These are phyloP conservation scores for Agaricus blazei DNA, from an alignment of 768 basidiomycete species.

Conservation along the genomic window DNA sequence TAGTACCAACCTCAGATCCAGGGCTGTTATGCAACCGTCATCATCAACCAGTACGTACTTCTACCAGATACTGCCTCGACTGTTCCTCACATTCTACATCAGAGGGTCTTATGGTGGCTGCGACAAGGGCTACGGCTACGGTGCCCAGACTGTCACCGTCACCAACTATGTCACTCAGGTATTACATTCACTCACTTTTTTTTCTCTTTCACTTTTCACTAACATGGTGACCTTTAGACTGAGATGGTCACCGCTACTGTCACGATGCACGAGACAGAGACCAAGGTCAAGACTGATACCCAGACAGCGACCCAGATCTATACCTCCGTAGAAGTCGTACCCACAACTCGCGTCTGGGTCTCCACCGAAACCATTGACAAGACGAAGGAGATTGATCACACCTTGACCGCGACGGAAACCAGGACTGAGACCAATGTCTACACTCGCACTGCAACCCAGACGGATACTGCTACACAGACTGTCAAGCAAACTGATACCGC, in stretches of 20 bases:
- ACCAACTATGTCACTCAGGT: slow-evolving; percentile 30
- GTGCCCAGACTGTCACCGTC: slow-evolving; percentile 18
- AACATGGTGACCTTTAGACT: slow-evolving; percentile 14
- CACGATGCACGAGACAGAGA: slow-evolving; percentile 36
- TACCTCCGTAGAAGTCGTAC: slow-evolving; percentile 50
- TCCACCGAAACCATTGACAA: slow-evolving; percentile 62
- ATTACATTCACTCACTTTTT: slow-evolving; percentile 15
- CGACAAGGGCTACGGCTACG: slow-evolving; percentile 8
- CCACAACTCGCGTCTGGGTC: slow-evolving; percentile 62
- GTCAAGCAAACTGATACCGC: slow-evolving; percentile 50
- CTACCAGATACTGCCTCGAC: background rate
- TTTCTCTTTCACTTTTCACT: background rate
- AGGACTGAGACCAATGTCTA: slow-evolving; percentile 51
- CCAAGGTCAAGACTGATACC: slow-evolving; percentile 33
- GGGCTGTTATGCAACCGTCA: slow-evolving; percentile 62
- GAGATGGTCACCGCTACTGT: slow-evolving; percentile 35
- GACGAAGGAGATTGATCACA: slow-evolving; percentile 51
- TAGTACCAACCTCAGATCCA: slow-evolving; percentile 33
- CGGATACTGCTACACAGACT: slow-evolving; percentile 43
- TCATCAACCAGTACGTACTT: slow-evolving; percentile 42
- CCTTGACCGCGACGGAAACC: slow-evolving; percentile 60
- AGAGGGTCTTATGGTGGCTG: slow-evolving; percentile 12
- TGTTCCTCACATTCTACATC: slow-evolving; percentile 7
- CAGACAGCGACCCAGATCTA: slow-evolving; percentile 37
- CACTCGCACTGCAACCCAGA: slow-evolving; percentile 43